Conservation (phyloP, 192 early-diverging fungal genomes). For the Phlyctochytrium bullatum region DNA sequence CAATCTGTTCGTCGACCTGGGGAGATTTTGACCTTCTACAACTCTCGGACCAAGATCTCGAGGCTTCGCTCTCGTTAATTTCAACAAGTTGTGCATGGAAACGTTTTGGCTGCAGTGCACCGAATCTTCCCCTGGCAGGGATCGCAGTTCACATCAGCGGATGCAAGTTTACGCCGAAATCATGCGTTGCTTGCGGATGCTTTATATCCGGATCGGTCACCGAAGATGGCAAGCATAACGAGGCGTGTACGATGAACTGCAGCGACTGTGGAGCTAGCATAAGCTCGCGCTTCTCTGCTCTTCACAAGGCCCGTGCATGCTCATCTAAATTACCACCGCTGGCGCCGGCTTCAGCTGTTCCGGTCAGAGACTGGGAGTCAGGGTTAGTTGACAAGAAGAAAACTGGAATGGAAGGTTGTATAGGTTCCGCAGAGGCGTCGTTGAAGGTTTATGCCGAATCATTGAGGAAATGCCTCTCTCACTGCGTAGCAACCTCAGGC, state of each 20-base stretch:
- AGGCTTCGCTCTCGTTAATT: background rate
- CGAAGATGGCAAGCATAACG: background rate
- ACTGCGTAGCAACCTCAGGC: slow-evolving; percentile 20
- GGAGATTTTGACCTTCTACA: background rate
- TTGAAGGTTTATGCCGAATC: slow-evolving; percentile 12
- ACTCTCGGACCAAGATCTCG: background rate
- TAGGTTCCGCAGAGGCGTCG: slow-evolving; percentile 12
- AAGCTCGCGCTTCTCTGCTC: no score
- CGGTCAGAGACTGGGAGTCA: slow-evolving; percentile 29
- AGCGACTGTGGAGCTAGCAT: background rate
- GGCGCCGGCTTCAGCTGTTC: background rate
- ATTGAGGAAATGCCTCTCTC: slow-evolving; percentile 4
- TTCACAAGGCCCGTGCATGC: slow-evolving; percentile 19
- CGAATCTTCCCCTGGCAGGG: background rate
- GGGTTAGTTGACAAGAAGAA: slow-evolving; percentile 29
- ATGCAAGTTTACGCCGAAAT: slow-evolving; percentile 8
- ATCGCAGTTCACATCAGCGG: background rate
- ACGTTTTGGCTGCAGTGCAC: background rate
- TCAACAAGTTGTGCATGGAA: background rate
- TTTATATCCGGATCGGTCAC: no score
- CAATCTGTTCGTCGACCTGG: no score
- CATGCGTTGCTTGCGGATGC: background rate
- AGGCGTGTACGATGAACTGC: slow-evolving; percentile 1
- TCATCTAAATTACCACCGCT: background rate
- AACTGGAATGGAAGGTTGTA: slow-evolving; percentile 5